A percentile compares a stretch with the other conserved stretches of the same genome.
Conservation (phyloP, 2,329 filamentous ascomycete species). For the Aspergillus ochraceoroseus region DNA sequence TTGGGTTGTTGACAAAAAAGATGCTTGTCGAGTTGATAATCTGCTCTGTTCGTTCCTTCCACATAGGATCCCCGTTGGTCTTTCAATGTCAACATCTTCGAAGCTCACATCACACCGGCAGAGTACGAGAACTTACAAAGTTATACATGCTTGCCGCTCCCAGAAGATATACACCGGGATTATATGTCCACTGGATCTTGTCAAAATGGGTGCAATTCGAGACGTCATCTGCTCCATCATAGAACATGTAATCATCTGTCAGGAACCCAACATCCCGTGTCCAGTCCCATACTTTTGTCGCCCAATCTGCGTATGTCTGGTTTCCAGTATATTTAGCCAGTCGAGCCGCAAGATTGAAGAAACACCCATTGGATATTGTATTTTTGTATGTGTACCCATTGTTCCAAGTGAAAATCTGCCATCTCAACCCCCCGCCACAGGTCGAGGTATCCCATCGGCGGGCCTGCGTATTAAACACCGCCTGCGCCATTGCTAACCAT, state of each 20-base stretch:
- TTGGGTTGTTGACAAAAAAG: conserved; percentile 46
- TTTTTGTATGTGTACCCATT: conserved; percentile 35
- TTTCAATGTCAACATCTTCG: conserved; percentile 12
- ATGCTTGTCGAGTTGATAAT: conserved; percentile 53
- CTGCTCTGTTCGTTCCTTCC: conserved; percentile 48
- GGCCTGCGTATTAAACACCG: conserved; percentile 74
- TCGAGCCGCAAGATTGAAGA: conserved; percentile 32
- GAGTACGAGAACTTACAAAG: conserved; percentile 33
- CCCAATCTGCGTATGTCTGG: conserved; percentile 54
- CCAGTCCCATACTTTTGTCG: conserved; percentile 60
- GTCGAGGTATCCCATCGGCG: conserved; percentile 61
- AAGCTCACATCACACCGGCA: neutral
- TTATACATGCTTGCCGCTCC: conserved; percentile 57
- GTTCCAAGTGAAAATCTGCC: conserved; percentile 36
- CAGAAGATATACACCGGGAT: conserved; percentile 52
- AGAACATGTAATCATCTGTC: conserved; percentile 49
- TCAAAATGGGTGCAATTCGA: conserved; percentile 51
- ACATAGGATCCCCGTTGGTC: conserved; percentile 45
- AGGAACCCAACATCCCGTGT: conserved; percentile 49
- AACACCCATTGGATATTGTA: conserved; percentile 33
- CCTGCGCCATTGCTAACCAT: conserved; percentile 74
- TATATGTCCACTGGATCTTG: conserved; percentile 55
- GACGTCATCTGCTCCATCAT: conserved; percentile 51
- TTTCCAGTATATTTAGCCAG: conserved; percentile 32
- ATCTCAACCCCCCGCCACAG: conserved; percentile 64